phyloP scores from a whole-genome alignment of 768 basidiomycete genomes.

The Suillus subluteus region DNA sequence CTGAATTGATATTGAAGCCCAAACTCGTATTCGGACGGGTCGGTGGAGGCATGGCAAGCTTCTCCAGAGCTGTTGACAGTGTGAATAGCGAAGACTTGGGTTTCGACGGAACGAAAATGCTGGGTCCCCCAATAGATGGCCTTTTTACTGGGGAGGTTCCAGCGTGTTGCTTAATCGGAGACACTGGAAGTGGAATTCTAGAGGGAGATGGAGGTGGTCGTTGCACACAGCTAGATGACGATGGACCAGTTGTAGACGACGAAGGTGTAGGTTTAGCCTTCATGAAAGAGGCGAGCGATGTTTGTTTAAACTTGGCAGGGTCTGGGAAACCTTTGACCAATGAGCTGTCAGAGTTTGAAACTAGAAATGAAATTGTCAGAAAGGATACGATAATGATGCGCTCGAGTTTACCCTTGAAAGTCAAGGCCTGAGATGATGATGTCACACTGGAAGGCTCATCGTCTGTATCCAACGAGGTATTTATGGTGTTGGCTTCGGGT shows the following conservation, averaged over 20 bases:
- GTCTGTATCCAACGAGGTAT: background rate
- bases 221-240: conserved; percentile 11
- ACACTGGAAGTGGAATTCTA: conserved; percentile 31
- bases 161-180: conserved; percentile 20
- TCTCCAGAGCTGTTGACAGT: conserved; percentile 69
- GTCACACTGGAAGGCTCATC: background rate
- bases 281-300: conserved; percentile 28
- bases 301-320: conserved; percentile 26
- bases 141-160: conserved; percentile 15
- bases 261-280: conserved; percentile 19
- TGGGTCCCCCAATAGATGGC: background rate
- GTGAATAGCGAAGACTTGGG: conserved; percentile 55
- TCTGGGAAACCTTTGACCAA: conserved; percentile 18
- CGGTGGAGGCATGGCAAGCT: conserved; percentile 68
- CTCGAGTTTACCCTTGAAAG: background rate
- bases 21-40: conserved; percentile 69
- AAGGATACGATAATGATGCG: background rate
- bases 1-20: conserved; percentile 48
- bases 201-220: conserved; percentile 26
- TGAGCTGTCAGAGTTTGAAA: conserved; percentile 17
- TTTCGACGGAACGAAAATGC: conserved; percentile 11
- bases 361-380: background rate
- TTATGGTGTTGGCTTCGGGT: background rate
- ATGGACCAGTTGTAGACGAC: conserved; percentile 15
- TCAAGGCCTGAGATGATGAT: background rate